Evolutionary conservation across 768 basidiomycete genomes (phyloP), one percentile per base, ranked within the genome.

Genomic region (Austroboletus eburneus): DNA sequence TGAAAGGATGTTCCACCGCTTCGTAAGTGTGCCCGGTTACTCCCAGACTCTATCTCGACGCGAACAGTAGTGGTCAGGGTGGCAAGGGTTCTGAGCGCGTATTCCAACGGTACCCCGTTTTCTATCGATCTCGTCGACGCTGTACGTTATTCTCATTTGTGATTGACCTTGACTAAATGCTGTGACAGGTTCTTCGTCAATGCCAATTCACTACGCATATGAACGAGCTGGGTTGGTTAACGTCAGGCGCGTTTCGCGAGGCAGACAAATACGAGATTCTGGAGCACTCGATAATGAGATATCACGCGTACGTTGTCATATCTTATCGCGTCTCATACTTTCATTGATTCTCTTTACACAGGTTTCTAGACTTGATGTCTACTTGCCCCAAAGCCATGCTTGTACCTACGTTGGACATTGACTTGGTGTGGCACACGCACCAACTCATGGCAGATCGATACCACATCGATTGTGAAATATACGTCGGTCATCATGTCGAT

Each of bases 351-450:
- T 34, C 10, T 24, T 17, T 14, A 16, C 3, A 16, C 43, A 75
- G 72, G 7, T 84, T 85, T 62, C 68, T 85, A 9, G 80, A 82
- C 48, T 59, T 85, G 23, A 72, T 79, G 63, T 59, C 73, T 13
- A 69, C 70, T 2, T 69, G 67, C 0, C 70, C 76, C 1, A 55
- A 55, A 9, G 57, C 68, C 0, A 73, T 78, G 58, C 68, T 74
- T 32, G 79, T 81, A 3, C 80, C 82, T 10, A 85, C 83, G 1
- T 61, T 87, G n/a, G 84, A 87, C 50, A 85, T 88, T 30, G 86
- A 87, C 52, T 68, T 89, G 17, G 78, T 74, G 4, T 87, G 85
- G 85, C 86, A 89, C 51, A 83, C 83, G 0, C 84, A 87, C 47
- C 85, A 86, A 51, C 70, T 87, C 5, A 68, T 74, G 58, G 69